Evolutionary conservation across 768 basidiomycete genomes (phyloP).

Genomic region (Lactarius pseudohatsudake): DNA sequence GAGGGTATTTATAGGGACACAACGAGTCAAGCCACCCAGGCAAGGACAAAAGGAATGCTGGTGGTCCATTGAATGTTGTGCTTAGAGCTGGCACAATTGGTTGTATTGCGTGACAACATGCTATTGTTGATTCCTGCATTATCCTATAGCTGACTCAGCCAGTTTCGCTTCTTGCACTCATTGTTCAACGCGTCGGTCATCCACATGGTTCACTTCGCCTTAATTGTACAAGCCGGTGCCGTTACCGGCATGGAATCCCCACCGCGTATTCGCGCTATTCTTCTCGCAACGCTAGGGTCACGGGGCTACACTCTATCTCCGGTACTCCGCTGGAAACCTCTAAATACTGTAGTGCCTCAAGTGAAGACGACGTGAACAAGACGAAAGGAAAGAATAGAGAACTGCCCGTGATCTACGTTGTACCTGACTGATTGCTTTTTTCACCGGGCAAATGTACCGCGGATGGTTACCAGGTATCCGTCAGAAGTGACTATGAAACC

Average conservation of each 20-base stretch:
- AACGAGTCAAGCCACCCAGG: background rate
- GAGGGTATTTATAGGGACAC: conserved; percentile 1
- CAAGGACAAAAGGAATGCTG: background rate
- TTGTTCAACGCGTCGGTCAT: background rate
- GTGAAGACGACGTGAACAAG: conserved; percentile 47
- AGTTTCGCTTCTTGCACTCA: conserved; percentile 1
- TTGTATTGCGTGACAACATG: too few species aligned
- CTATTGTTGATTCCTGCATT: too few species aligned
- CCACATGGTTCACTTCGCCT: too few species aligned
- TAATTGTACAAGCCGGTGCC: conserved; percentile 53
- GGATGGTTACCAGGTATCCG: conserved; percentile 60
- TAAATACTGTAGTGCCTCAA: conserved; percentile 45
- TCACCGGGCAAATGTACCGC: conserved; percentile 60
- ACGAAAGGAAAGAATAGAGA: conserved; percentile 71
- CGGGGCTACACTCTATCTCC: conserved; percentile 59
- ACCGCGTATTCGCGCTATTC: conserved; percentile 48
- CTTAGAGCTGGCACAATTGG: too few species aligned
- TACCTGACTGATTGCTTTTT: background rate
- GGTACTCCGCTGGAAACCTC: conserved; percentile 39
- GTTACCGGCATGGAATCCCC: conserved; percentile 28
- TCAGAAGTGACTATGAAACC: conserved; percentile 76
- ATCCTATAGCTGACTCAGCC: too few species aligned
- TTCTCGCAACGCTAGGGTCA: conserved; percentile 48
- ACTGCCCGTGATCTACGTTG: conserved; percentile 35
- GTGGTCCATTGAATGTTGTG: too few species aligned